Conservation (phyloP, 2,329 filamentous ascomycete species). For the Xylaria digitata region DNA sequence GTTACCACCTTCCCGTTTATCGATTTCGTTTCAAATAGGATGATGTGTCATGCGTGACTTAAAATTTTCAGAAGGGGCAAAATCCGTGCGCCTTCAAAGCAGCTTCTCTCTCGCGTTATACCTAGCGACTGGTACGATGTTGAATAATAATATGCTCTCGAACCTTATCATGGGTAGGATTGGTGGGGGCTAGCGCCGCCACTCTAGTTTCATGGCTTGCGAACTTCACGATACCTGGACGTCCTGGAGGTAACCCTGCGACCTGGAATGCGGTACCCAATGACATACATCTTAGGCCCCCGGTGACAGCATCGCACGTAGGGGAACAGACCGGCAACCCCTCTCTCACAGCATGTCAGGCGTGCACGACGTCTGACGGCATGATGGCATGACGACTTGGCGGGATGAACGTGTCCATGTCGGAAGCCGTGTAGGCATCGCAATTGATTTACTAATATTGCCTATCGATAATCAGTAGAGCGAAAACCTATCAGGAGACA, state of each 20-base stretch:
- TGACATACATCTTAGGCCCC: slow-evolving; percentile 10
- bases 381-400: slow-evolving; percentile 29
- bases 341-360: slow-evolving; percentile 8
- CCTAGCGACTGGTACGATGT: neutral
- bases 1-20: neutral
- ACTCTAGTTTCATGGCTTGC: slow-evolving; percentile 14
- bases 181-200: slow-evolving; percentile 3
- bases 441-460: slow-evolving; percentile 28
- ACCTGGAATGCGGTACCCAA: neutral
- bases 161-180: neutral
- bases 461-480: slow-evolving; percentile 4
- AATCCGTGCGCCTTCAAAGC: neutral
- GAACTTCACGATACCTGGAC: slow-evolving; percentile 15
- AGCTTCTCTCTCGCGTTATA: neutral
- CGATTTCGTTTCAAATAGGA: neutral
- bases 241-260: neutral
- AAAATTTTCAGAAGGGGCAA: neutral
- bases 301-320: neutral
- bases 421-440: slow-evolving; percentile 9
- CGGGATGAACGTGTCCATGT: slow-evolving; percentile 22
- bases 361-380: slow-evolving; percentile 12
- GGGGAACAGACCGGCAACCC: neutral
- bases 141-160: neutral
- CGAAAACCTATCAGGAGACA: slow-evolving; percentile 28
- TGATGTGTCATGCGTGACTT: neutral